A percentile compares a stretch with the other conserved stretches of the same genome.
Conservation (phyloP, 805 yeast species). For the Candida ovalis region DNA sequence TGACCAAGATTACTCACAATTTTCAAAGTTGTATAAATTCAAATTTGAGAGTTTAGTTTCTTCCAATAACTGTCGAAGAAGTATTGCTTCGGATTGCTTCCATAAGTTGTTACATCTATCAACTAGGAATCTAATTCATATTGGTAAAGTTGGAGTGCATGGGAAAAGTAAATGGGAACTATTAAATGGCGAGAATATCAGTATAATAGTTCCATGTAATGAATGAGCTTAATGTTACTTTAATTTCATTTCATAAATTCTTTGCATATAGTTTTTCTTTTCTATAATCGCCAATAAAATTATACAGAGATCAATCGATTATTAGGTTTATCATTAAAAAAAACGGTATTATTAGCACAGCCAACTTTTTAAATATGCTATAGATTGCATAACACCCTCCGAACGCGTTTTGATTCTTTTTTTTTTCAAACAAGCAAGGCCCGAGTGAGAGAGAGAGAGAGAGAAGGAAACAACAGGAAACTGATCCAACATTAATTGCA, state of each 20-base stretch:
- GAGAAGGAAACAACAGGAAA: no score
- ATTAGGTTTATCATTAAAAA: no score
- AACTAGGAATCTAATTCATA: constrained; percentile 9
- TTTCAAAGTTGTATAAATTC: constrained; percentile 7
- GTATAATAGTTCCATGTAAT: constrained; percentile 8
- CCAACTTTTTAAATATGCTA: no score
- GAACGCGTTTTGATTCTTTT: not conserved
- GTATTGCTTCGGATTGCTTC: constrained; percentile 18
- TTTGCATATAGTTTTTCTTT: not conserved
- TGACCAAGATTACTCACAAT: constrained; percentile 2
- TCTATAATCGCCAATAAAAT: no score
- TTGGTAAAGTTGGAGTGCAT: constrained; percentile 13
- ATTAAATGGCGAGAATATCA: constrained; percentile 16
- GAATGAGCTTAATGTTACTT: not conserved
- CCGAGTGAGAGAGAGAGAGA: no score
- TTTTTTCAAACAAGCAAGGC: not conserved
- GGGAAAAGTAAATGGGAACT: constrained; percentile 25
- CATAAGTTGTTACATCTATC: constrained; percentile 18
- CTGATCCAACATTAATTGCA: no score
- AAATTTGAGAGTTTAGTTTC: constrained; percentile 13
- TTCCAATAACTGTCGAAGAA: constrained; percentile 5
- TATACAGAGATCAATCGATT: no score
- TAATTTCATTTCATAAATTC: not conserved
- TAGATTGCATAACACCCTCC: no score
- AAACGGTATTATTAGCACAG: no score